phyloP scores from a whole-genome alignment of 192 early-diverging fungal genomes.

The Coemansia sp. region DNA sequence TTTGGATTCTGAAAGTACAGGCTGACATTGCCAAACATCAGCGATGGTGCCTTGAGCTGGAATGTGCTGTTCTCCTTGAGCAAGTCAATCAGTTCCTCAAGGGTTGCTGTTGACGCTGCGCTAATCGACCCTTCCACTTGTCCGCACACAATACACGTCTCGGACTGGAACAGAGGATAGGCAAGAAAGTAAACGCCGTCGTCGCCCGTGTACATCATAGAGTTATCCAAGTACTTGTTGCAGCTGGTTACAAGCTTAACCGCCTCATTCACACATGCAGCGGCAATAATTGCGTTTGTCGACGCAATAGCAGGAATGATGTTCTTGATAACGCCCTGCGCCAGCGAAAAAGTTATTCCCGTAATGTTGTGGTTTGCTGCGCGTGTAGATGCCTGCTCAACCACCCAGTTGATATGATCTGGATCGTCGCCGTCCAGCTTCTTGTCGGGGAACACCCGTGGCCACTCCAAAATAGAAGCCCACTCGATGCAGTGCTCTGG shows the following conservation, averaged over 20 bases:
- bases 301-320: constrained; percentile 97
- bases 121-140: constrained; percentile 56
- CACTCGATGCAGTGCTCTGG: constrained; percentile 99
- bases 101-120: constrained; percentile 56
- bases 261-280: constrained; percentile 91
- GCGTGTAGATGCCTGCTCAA: constrained; percentile 62
- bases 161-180: constrained; percentile 77
- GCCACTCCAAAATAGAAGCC: constrained; percentile 93
- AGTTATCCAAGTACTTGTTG: constrained; percentile 82
- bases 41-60: constrained; percentile 85
- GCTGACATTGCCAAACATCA: constrained; percentile 57
- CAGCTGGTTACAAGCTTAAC: constrained; percentile 85
- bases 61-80: constrained; percentile 72
- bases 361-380: constrained; percentile 82
- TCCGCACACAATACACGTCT: constrained; percentile 92
- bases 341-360: constrained; percentile 86
- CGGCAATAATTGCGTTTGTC: constrained; percentile 82
- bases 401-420: constrained; percentile 76
- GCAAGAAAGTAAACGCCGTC: constrained; percentile 88
- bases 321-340: constrained; percentile 97
- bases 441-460: constrained; percentile 71
- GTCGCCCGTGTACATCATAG: constrained; percentile 96
- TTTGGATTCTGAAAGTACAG: constrained; percentile 90
- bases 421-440: constrained; percentile 79
- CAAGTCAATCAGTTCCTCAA: constrained; percentile 81